Evolutionary conservation across 2,329 filamentous ascomycete species (phyloP).

Genomic region (Fusarium begoniae): DNA sequence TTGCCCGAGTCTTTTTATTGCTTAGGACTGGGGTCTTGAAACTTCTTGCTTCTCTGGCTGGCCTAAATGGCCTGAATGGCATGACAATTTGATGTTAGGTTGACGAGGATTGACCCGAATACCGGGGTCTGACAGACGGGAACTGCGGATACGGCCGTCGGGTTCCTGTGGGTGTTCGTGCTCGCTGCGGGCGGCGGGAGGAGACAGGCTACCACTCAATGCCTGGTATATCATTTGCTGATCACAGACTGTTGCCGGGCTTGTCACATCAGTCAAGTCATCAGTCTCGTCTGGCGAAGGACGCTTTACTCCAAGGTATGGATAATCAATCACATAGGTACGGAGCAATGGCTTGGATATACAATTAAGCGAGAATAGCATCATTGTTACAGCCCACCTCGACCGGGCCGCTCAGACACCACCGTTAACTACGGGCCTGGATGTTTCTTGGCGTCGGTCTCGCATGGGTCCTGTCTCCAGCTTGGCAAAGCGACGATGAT

Average conservation of each 20-base stretch:
- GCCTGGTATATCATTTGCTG: background rate
- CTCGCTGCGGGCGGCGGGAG: conserved; percentile 8
- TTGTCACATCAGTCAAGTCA: background rate
- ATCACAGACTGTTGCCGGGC: background rate
- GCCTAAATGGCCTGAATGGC: conserved; percentile 16
- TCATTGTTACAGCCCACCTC: conserved; percentile 8
- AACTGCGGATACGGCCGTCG: conserved; percentile 36
- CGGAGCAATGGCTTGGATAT: background rate
- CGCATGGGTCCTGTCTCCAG: background rate
- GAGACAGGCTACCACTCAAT: conserved; percentile 5
- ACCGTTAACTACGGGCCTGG: conserved; percentile 24
- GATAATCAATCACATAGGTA: background rate
- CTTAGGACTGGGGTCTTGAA: background rate
- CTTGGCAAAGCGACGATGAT: conserved; percentile 13
- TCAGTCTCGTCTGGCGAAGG: background rate
- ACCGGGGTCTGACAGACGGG: conserved; percentile 25
- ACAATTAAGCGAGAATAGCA: conserved; percentile 1
- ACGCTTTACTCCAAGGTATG: background rate
- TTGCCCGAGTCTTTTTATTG: background rate
- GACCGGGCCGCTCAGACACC: conserved; percentile 19
- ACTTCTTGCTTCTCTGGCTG: background rate
- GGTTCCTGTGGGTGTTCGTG: conserved; percentile 18
- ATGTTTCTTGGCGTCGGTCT: conserved; percentile 25
- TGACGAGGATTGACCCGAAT: conserved; percentile 19
- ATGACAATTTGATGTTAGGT: conserved; percentile 16